Conservation (phyloP, 169 alveolate genomes). For the Plasmodium reichenowi region DNA sequence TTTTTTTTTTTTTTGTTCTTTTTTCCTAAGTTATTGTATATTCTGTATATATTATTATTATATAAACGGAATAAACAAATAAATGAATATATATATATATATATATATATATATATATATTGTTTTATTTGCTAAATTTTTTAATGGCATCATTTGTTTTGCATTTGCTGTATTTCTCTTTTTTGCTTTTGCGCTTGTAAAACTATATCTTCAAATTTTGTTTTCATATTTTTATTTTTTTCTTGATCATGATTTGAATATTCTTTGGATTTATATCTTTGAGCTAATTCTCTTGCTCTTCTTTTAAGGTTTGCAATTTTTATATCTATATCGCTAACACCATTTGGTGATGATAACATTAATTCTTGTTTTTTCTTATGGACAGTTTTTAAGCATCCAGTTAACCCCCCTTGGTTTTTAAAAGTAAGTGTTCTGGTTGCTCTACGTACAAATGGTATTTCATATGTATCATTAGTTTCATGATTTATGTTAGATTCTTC, state of each 20-base stretch:
- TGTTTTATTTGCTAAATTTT: too few relatives aligned
- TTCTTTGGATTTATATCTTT: constrained; percentile 70
- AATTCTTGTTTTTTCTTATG: constrained; percentile 72
- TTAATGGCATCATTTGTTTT: too few relatives aligned
- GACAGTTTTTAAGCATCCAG: constrained; percentile 55
- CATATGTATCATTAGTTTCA: constrained; percentile 12
- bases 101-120: too few relatives aligned
- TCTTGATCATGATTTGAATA: constrained; percentile 10
- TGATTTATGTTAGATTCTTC: constrained; percentile 17
- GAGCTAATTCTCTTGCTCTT: constrained; percentile 76
- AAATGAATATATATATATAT: too few relatives aligned
- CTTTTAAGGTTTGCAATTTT: constrained; percentile 75
- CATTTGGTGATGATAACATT: constrained; percentile 42
- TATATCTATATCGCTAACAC: constrained; percentile 67
- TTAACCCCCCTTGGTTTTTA: constrained; percentile 66
- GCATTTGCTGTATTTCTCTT: constrained; percentile 6
- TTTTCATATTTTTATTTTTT: constrained; percentile 5
- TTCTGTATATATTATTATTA: too few relatives aligned
- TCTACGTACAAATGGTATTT: constrained; percentile 72
- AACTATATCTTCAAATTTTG: constrained; percentile 62
- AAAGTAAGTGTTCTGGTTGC: constrained; percentile 73
- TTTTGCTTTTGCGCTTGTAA: constrained; percentile 47
- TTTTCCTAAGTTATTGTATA: too few relatives aligned
- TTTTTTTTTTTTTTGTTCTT: too few relatives aligned
- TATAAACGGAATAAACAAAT: too few relatives aligned